Evolutionary conservation across 2,329 filamentous ascomycete species (phyloP), one percentile per base, ranked within the genome.

Genomic region (Trichophyton verrucosum): DNA sequence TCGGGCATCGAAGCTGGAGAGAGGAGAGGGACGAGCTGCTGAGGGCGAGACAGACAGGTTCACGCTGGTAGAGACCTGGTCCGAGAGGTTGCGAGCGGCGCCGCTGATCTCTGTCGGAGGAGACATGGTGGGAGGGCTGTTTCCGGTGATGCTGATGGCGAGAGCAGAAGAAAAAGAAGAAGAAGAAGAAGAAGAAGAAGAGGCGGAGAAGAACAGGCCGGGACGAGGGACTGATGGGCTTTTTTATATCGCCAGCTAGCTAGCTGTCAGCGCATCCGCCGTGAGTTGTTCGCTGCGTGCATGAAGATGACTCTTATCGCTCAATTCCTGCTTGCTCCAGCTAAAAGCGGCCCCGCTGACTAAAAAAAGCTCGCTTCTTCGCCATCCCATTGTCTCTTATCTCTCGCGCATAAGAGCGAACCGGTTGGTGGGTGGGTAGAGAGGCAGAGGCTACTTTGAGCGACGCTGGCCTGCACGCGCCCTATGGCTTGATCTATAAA

Each of bases 1-100:
- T 36, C 53, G 27, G 17, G 30, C 30, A 40, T 46, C 72, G 74
- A 66, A 57, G 76, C 85, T 87, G 62, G 85, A 81, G 40, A 84
- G 78, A 38, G 86, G 86, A 65, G 88, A 91, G 70, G 88, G 82
- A 74, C 94, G 91, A 58, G 84, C 84, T 53, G 87, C 80, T 55
- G 80, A 82, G 30, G 92, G 91, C 60, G 90, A 94, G 56, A 83
- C 85, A 36, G 88, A 91, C 64, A 91, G 77, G 70, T 82, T 84
- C 70, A 86, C 77, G 72, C 79, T 85, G 70, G 84, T 81, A 17
- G 82, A 82, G 58, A 79, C 74, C 65, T 73, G 68, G 77, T 69
- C 69, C 60, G 68, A 66, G 58, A 67, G 63, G 63, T 64, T 67
- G 58, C 65, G 61, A 61, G 67, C 67, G n/a, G 55, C 36, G 11